Percentiles rank a stretch among this genome's conserved stretches.
Evolutionary conservation across 352 stramenopile species (phyloP).

Genomic region (Elongisporangium undulatum): DNA sequence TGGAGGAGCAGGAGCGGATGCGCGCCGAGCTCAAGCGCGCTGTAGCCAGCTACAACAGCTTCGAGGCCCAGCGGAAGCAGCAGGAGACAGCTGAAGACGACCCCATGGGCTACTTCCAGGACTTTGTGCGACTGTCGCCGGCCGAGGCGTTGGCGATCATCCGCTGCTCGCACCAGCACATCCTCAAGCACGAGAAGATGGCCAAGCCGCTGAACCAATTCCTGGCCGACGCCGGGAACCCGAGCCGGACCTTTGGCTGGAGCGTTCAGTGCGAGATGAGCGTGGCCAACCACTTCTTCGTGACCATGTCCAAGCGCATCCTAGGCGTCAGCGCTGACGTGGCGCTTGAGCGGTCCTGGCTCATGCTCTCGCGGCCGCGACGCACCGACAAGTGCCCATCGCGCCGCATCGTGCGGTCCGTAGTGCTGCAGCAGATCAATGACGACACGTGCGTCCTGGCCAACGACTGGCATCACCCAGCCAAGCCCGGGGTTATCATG

Average conservation of each 20-base stretch:
- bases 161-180: background rate
- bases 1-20: background rate
- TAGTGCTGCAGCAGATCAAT: conserved; percentile 40
- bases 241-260: background rate
- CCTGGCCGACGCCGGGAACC: background rate
- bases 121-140: background rate
- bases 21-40: background rate
- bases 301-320: background rate
- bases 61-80: background rate
- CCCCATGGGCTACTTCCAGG: background rate
- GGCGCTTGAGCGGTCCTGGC: background rate
- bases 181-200: background rate
- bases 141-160: background rate
- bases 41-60: background rate
- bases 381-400: background rate
- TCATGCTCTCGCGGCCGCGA: background rate
- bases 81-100: background rate
- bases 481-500: conserved; percentile 30
- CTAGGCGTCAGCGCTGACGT: background rate
- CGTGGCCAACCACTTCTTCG: background rate
- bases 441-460: conserved; percentile 43
- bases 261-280: background rate
- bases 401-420: conserved; percentile 28
- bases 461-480: conserved; percentile 38
- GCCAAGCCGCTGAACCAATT: background rate